Evolutionary conservation across 1,139 yeast genomes (phyloP).

Genomic region (Debaryomycetaceae sp.): DNA sequence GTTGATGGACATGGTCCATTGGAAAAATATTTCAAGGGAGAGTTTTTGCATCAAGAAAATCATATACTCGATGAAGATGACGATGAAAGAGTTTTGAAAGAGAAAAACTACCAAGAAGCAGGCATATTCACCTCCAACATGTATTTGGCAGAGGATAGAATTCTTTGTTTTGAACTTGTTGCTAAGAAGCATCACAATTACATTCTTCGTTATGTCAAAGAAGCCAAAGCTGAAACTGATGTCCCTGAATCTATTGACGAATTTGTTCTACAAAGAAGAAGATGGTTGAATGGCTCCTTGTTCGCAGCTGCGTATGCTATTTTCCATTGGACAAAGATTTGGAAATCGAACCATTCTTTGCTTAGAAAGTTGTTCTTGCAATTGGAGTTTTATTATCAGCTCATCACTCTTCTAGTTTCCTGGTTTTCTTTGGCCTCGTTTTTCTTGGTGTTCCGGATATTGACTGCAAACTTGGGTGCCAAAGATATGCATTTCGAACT

Average conservation of each 20-base stretch:
- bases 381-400: slow-evolving; percentile 68
- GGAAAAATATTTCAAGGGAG: slow-evolving; percentile 78
- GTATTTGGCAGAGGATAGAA: slow-evolving; percentile 85
- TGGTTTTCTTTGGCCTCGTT: slow-evolving; percentile 81
- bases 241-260: slow-evolving; percentile 75
- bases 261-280: slow-evolving; percentile 71
- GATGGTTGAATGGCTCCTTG: slow-evolving; percentile 85
- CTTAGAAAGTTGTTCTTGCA: slow-evolving; percentile 61
- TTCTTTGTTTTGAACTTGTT: slow-evolving; percentile 76
- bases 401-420: slow-evolving; percentile 61
- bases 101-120: slow-evolving; percentile 41
- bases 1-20: slow-evolving; percentile 68
- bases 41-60: slow-evolving; percentile 57
- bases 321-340: slow-evolving; percentile 66
- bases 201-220: slow-evolving; percentile 67
- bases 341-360: slow-evolving; percentile 67
- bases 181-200: slow-evolving; percentile 64
- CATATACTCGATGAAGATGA: slow-evolving; percentile 28
- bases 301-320: slow-evolving; percentile 79
- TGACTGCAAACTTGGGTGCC: slow-evolving; percentile 55
- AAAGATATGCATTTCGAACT: slow-evolving; percentile 42
- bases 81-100: slow-evolving; percentile 42
- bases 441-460: slow-evolving; percentile 67
- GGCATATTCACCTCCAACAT: slow-evolving; percentile 79
- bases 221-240: slow-evolving; percentile 80